A percentile compares a stretch with the other conserved stretches of the same genome.
Conservation (phyloP, 352 stramenopile species). For the Phytophthora sp. region DNA sequence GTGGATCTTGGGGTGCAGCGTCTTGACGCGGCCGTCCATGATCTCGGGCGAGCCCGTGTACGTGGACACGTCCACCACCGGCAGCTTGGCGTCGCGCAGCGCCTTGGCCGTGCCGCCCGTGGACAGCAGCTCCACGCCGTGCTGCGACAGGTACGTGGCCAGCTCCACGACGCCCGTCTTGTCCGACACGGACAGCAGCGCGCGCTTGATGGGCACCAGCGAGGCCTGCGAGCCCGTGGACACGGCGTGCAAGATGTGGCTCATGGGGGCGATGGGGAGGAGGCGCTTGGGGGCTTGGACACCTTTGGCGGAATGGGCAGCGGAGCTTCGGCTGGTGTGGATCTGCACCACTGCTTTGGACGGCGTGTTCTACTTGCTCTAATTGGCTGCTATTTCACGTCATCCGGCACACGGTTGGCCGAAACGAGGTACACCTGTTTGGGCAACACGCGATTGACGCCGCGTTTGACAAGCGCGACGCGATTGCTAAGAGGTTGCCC, state of each 20-base stretch:
- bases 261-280: constrained; percentile 45
- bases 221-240: constrained; percentile 61
- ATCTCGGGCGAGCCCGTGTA: constrained; percentile 99
- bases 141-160: constrained; percentile 91
- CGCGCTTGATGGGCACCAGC: constrained; percentile 94
- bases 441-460: not conserved
- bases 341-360: constrained; percentile 26
- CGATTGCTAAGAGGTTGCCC: not conserved
- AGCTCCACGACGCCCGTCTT: constrained; percentile 99
- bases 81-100: constrained; percentile 94
- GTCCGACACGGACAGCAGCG: constrained; percentile 99
- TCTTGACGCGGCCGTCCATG: constrained; percentile 99
- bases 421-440: not conserved
- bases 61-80: constrained; percentile 96
- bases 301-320: constrained; percentile 17
- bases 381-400: constrained; percentile 21
- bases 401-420: not conserved
- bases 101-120: constrained; percentile 98
- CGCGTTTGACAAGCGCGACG: not conserved
- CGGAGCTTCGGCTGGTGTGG: not conserved
- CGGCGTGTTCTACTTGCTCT: constrained; percentile 15
- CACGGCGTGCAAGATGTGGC: constrained; percentile 85
- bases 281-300: constrained; percentile 14
- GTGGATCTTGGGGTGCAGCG: constrained; percentile 99
- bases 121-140: constrained; percentile 97